phyloP scores from a whole-genome alignment of 441 rosid genomes.

The Mallotus repandus region DNA sequence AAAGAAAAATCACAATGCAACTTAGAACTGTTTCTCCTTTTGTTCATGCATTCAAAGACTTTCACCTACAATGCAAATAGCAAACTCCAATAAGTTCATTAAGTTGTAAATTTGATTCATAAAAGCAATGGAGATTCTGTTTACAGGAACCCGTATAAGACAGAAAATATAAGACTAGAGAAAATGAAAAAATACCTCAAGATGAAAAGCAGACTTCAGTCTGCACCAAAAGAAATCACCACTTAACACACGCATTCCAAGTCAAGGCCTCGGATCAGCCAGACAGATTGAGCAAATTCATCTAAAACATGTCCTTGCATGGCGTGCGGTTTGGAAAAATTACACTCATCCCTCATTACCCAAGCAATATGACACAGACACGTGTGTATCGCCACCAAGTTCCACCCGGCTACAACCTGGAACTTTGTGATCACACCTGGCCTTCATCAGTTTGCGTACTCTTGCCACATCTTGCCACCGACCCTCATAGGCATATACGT shows the following conservation, averaged over 20 bases:
- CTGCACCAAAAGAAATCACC: background rate
- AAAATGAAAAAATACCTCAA: slow-evolving; percentile 5
- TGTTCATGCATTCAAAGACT: background rate
- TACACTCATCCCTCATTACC: slow-evolving; percentile 9
- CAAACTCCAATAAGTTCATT: background rate
- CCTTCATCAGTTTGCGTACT: slow-evolving; percentile 46
- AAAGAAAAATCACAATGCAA: no score
- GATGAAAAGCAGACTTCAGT: slow-evolving; percentile 5
- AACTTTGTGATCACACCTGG: slow-evolving; percentile 44
- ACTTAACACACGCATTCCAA: background rate
- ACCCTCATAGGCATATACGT: slow-evolving; percentile 52
- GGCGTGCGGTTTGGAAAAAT: background rate
- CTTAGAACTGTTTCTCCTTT: no score
- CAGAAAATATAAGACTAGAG: background rate
- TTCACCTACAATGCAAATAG: background rate
- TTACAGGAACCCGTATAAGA: background rate
- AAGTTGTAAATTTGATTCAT: background rate
- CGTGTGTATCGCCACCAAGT: slow-evolving; percentile 20
- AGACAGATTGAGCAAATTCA: slow-evolving; percentile 10
- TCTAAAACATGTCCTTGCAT: slow-evolving; percentile 3
- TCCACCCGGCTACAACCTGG: slow-evolving; percentile 67
- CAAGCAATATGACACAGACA: slow-evolving; percentile 22
- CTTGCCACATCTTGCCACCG: slow-evolving; percentile 54
- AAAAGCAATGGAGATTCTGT: background rate
- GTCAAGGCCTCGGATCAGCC: slow-evolving; percentile 6